Evolutionary conservation across 2,329 filamentous ascomycete genomes (phyloP).

Genomic region (Didymella arachidicola): DNA sequence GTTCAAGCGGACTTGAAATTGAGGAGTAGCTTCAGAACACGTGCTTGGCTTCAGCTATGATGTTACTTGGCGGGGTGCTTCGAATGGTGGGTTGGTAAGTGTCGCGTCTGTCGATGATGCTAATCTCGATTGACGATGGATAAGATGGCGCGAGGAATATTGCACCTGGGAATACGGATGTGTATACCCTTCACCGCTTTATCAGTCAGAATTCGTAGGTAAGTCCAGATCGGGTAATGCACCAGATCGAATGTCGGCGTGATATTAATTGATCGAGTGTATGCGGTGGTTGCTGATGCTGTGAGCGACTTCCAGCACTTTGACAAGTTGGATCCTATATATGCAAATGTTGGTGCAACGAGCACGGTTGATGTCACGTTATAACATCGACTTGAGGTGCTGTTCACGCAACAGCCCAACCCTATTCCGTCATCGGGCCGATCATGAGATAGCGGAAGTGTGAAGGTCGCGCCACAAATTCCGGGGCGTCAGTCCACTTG

Average conservation of each 20-base stretch:
- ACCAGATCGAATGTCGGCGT: conserved; percentile 21
- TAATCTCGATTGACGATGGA: conserved; percentile 11
- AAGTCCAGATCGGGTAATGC: conserved; percentile 26
- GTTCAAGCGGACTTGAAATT: not conserved
- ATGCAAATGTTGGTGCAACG: not conserved
- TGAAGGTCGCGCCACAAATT: conserved; percentile 36
- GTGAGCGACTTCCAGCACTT: not conserved
- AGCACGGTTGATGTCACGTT: conserved; percentile 26
- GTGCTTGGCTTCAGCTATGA: conserved; percentile 5
- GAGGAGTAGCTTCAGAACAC: conserved; percentile 13
- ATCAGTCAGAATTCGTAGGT: conserved; percentile 8
- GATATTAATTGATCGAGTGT: conserved; percentile 6
- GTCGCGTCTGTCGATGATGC: conserved; percentile 10
- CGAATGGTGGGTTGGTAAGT: conserved; percentile 7
- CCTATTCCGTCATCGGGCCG: conserved; percentile 23
- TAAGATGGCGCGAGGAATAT: conserved; percentile 18
- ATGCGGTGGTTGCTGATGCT: conserved; percentile 7
- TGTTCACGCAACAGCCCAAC: conserved; percentile 12
- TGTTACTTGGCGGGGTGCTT: conserved; percentile 1
- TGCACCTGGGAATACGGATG: conserved; percentile 12
- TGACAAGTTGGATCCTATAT: conserved; percentile 3
- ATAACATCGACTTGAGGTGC: conserved; percentile 16
- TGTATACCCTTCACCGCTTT: conserved; percentile 14
- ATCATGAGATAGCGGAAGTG: conserved; percentile 25
- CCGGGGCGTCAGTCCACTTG: conserved; percentile 31